Conservation (phyloP, 495 filamentous ascomycete genomes). For the Acidomyces sp. region DNA sequence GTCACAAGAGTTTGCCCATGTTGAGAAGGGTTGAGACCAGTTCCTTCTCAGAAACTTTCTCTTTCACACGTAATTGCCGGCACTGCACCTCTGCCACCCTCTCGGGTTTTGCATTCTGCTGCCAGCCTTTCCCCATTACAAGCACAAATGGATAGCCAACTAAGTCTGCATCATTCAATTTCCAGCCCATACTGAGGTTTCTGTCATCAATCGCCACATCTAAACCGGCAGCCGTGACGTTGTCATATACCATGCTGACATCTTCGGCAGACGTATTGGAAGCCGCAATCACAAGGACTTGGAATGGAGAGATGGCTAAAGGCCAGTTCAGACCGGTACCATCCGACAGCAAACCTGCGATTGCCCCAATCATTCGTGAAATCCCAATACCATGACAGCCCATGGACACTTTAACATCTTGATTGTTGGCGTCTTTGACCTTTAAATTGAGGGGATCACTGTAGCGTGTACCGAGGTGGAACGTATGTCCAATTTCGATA, state of each 20-base stretch:
- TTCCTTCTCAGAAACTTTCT: constrained; percentile 5
- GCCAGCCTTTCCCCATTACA: constrained; percentile 66
- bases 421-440: constrained; percentile 19
- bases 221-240: constrained; percentile 17
- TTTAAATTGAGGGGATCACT: constrained; percentile 54
- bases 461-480: constrained; percentile 84
- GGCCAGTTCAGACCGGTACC: constrained; percentile 80
- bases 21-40: no score
- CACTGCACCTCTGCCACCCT: constrained; percentile 65
- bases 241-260: constrained; percentile 44
- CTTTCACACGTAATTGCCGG: constrained; percentile 37
- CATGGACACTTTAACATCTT: constrained; percentile 60
- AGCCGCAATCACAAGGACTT: constrained; percentile 52
- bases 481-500: constrained; percentile 88
- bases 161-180: constrained; percentile 74
- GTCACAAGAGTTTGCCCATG: no score
- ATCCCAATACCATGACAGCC: constrained; percentile 94
- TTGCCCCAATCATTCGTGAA: constrained; percentile 77
- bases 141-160: constrained; percentile 78
- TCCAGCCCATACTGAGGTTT: constrained; percentile 57
- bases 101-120: no score
- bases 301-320: constrained; percentile 69
- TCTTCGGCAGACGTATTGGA: constrained; percentile 34
- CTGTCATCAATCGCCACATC: constrained; percentile 74
- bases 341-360: constrained; percentile 62